A percentile compares a stretch with the other conserved stretches of the same genome.
phyloP scores from a whole-genome alignment of 257 asterid genomes.

The Plectranthus barbatus region DNA sequence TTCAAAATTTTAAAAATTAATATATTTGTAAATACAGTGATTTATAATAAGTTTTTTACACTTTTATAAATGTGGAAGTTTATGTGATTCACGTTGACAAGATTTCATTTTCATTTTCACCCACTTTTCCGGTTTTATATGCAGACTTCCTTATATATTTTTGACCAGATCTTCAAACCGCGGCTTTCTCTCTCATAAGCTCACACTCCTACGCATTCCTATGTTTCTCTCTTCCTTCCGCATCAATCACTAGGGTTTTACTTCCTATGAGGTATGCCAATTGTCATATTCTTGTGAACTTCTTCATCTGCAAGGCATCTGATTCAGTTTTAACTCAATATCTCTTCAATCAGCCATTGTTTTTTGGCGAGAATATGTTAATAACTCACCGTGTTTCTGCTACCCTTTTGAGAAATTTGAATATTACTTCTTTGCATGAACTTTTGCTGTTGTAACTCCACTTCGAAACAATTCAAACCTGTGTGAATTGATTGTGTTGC shows the following conservation, averaged over 20 bases:
- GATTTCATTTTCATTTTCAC: background rate
- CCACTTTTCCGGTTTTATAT: background rate
- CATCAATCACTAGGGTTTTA: constrained; percentile 17
- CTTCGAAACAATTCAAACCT: background rate
- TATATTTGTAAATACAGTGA: no score
- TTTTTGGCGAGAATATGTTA: background rate
- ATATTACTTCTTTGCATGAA: background rate
- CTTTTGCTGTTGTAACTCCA: background rate
- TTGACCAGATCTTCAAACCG: background rate
- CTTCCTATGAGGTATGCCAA: constrained; percentile 22
- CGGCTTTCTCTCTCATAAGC: background rate
- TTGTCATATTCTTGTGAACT: background rate
- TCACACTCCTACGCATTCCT: constrained; percentile 1
- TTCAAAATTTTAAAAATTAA: no score
- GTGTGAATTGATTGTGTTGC: background rate
- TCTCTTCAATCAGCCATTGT: background rate
- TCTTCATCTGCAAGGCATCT: background rate
- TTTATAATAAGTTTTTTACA: no score
- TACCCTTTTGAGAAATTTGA: background rate
- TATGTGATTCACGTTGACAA: background rate
- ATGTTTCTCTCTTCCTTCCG: constrained; percentile 21
- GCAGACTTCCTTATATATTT: background rate
- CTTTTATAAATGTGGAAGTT: no score
- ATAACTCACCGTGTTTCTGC: background rate
- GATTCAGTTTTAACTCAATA: background rate